Conservation (phyloP, 169 alveolate species). For the Cryptosporidium sp. region DNA sequence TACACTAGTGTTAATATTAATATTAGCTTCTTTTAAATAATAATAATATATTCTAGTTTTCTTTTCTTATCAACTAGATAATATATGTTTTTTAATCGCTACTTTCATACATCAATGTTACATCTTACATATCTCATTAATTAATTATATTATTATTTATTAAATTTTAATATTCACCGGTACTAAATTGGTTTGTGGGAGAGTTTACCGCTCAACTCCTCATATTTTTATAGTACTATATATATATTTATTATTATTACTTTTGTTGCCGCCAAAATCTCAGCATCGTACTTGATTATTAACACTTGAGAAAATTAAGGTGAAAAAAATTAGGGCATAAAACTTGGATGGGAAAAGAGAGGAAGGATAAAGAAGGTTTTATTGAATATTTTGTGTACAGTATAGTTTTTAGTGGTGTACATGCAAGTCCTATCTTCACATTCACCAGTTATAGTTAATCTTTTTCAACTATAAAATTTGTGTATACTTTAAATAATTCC, state of each 20-base stretch:
- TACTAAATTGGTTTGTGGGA: conserved; percentile 5
- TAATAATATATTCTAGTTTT: neutral
- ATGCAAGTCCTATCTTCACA: neutral
- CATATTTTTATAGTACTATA: neutral
- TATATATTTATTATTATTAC: neutral
- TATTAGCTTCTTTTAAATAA: neutral
- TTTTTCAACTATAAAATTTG: neutral
- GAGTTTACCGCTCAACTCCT: neutral
- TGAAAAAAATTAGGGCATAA: too few species aligned
- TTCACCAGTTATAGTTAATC: too few species aligned
- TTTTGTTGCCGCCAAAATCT: neutral
- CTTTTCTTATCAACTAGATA: neutral
- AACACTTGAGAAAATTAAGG: too few species aligned
- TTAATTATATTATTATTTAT: conserved; percentile 1
- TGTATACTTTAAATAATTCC: too few species aligned
- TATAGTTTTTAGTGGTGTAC: too few species aligned
- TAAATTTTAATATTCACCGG: conserved; percentile 8
- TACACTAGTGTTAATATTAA: neutral
- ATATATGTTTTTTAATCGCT: neutral
- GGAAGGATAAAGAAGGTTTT: too few species aligned
- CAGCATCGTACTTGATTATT: neutral
- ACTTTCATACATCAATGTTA: neutral
- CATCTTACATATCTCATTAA: conserved; percentile 1
- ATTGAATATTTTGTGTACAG: too few species aligned
- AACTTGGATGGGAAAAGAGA: too few species aligned